Evolutionary conservation across 306 rosid genomes (phyloP), one percentile per base, ranked within the genome.

Genomic region (Vachellia pachyceras): DNA sequence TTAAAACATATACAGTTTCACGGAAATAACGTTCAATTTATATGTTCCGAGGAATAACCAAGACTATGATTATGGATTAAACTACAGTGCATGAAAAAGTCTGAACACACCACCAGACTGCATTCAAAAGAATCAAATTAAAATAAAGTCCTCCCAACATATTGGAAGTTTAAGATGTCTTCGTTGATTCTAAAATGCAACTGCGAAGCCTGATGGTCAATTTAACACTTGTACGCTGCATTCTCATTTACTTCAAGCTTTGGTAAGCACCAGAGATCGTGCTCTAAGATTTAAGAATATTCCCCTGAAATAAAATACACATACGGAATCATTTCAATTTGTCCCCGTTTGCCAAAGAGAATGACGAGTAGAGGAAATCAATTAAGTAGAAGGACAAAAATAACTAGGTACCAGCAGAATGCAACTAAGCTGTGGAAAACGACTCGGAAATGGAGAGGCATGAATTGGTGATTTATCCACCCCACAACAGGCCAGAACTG

Each of bases 401-500:
- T 45, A 54, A 45, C n/a, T 18, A 39, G 11, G 29, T 90, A 95
- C 99, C 99, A 95, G 92, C 86, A 47, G 78, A 95, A 93, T 35
- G 93, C 98, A 55, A 89, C 72, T 39, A 93, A 77, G 86, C 93
- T 93, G 68, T 93, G 94, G 88, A 95, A 86, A 78, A 95, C 72
- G 44, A 93, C 99, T 0, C 98, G 97, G 81, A 91, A 81, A 79
- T 95, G 97, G 76, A 95, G 94, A 3, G 98, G 99, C 79, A 95
- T 72, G 74, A 86, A 95, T 80, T 89, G 90, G 93, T 93, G 94
- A 78, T 95, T 95, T 86, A 95, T 87, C 96, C 92, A 93, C 22
- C 96, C 98, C 69, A 89, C 89, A 85, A 86, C 90, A 4, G 98
- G 99, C 95, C 95, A 90, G 87, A 93, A 87, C 98, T 95, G 97